Base-by-base conservation (phyloP, 2,329 filamentous ascomycete species). In the Fusarium tanahbumbuense region DNA sequence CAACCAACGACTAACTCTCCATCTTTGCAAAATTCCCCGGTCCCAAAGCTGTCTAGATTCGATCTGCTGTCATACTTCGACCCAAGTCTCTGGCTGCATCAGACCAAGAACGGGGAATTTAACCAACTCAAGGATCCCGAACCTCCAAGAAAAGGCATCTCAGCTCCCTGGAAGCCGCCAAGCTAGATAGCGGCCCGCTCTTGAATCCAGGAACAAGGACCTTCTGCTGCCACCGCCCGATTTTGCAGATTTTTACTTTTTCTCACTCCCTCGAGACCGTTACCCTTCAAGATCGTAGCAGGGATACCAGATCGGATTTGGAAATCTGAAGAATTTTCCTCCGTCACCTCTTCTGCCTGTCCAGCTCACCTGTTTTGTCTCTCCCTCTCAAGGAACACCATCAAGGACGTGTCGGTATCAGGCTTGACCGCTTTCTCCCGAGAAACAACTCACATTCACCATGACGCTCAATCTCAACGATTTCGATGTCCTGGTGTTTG, bases 401-500 rank as follows among this genome's bases (percentile, higher is more conserved):
- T 53, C 58, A 60, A 59, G 64, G 60, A 58, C 56, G 56, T 59
- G 55, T 66, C 60, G 30, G 61, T 55, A 58, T 60, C 62, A 57
- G 46, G 56, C 58, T 54, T 74, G 64, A 68, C 67, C 68, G 68
- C 65, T 67, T 56, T 56, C 44, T 67, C 53, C 59, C 68, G 56
- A 45, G 61, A 68, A 53, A 49, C 37, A 54, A 46, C 47, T 58
- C 52, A 32, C 46, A 27, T 45, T 49, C 49, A 67, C 62, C 27
- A 71, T 76, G 72, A 65, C 71, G 47, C 66, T 68, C 59, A 75
- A 71, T 53, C 74, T 79, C 44, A 72, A 68, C 47, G 68, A 76
- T 34, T 76, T 75, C 56, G 76, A 80, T 53, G 72, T 80, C 25
- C 60, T 81, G 30, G 66, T 81, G 28, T 79, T 81, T 49, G 79